Evolutionary conservation across 192 early-diverging fungal species (phyloP).

Genomic region (Podila verticillata): DNA sequence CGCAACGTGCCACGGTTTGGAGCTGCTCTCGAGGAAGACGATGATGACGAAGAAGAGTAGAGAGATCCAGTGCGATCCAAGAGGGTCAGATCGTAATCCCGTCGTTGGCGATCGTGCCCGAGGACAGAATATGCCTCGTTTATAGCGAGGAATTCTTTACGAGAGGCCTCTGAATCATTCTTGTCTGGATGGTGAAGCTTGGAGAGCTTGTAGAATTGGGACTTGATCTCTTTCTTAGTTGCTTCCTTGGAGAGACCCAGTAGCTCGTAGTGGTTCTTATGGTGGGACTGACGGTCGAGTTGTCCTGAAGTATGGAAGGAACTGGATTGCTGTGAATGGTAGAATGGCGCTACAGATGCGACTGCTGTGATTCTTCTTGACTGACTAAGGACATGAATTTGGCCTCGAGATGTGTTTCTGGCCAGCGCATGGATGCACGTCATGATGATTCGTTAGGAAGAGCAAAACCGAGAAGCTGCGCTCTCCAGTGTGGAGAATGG

Average conservation of each 20-base stretch:
- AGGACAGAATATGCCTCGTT: slow-evolving; percentile 89
- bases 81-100: slow-evolving; percentile 79
- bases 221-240: slow-evolving; percentile 68
- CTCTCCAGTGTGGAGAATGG: too few relatives aligned
- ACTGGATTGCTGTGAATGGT: background rate
- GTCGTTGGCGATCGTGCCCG: slow-evolving; percentile 72
- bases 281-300: background rate
- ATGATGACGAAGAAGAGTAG: slow-evolving; percentile 7
- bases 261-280: slow-evolving; percentile 55
- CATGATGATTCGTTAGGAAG: too few relatives aligned
- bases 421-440: too few relatives aligned
- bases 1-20: slow-evolving; percentile 25
- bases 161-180: slow-evolving; percentile 76
- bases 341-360: too few relatives aligned
- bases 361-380: too few relatives aligned
- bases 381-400: too few relatives aligned
- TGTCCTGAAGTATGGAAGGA: background rate
- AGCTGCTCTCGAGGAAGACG: background rate
- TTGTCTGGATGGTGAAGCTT: slow-evolving; percentile 88
- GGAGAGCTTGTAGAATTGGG: slow-evolving; percentile 77
- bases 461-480: too few relatives aligned
- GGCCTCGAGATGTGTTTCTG: too few relatives aligned
- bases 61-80: slow-evolving; percentile 21
- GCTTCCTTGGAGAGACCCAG: slow-evolving; percentile 51
- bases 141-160: slow-evolving; percentile 77